Conservation (phyloP, 495 filamentous ascomycete genomes). For the Neurospora discreta region DNA sequence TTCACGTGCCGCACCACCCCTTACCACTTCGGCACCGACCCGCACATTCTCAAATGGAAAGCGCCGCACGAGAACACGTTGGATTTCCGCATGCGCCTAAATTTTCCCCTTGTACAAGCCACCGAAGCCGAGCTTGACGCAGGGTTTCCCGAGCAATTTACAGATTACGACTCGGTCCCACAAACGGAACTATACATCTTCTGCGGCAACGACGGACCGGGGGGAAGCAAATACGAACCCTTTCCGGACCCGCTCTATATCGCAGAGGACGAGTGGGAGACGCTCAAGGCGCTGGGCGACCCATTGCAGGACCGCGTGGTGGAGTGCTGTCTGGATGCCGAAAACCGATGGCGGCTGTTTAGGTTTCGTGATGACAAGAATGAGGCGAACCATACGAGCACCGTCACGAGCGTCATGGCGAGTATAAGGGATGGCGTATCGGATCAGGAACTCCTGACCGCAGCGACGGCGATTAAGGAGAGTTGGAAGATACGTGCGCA, state of each 20-base stretch:
- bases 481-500: conserved; percentile 53
- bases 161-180: conserved; percentile 45
- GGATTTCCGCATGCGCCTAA: conserved; percentile 70
- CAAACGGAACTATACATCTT: conserved; percentile 36
- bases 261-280: conserved; percentile 71
- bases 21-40: conserved; percentile 84
- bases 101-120: conserved; percentile 65
- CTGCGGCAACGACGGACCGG: conserved; percentile 33
- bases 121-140: conserved; percentile 54
- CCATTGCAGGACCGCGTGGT: conserved; percentile 75
- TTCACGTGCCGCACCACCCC: conserved; percentile 82
- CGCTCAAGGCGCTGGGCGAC: conserved; percentile 53
- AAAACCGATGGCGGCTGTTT: conserved; percentile 70
- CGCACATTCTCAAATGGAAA: conserved; percentile 95
- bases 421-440: conserved; percentile 68
- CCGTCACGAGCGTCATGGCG: conserved; percentile 68
- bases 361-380: conserved; percentile 83
- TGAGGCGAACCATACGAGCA: conserved; percentile 78
- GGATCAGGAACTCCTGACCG: conserved; percentile 40
- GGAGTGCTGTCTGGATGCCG: conserved; percentile 70
- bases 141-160: conserved; percentile 42
- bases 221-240: conserved; percentile 41
- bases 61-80: conserved; percentile 84
- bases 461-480: conserved; percentile 54
- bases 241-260: conserved; percentile 56